These are phyloP conservation scores for Ciborinia camelliae DNA, from an alignment of 2,329 filamentous ascomycete species.

Conservation along the genomic window DNA sequence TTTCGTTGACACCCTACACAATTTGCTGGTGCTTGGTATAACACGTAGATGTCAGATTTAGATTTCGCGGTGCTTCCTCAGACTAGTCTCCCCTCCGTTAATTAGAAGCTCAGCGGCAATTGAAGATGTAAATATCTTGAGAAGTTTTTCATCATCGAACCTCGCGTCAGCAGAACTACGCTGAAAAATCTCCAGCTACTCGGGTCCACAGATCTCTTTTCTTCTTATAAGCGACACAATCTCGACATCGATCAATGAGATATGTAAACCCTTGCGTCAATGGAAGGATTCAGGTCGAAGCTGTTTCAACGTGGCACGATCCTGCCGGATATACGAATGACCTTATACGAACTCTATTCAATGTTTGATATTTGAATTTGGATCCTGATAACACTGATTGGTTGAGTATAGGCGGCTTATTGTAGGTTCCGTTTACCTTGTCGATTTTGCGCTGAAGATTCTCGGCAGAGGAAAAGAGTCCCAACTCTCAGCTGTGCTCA, in stretches of 20 bases:
- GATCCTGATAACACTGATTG: neutral
- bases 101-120: neutral
- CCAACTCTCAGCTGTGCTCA: neutral
- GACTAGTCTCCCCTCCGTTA: neutral
- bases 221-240: neutral
- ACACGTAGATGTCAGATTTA: neutral
- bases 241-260: neutral
- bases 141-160: neutral
- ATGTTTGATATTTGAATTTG: neutral
- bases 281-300: neutral
- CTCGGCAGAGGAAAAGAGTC: neutral
- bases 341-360: neutral
- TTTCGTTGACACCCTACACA: neutral
- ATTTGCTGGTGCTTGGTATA: neutral
- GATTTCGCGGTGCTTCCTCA: neutral
- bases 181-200: slow-evolving; percentile 2
- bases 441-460: neutral
- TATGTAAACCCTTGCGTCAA: neutral
- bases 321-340: neutral
- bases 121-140: neutral
- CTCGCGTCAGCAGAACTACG: neutral
- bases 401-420: neutral
- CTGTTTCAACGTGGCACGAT: neutral
- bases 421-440: neutral
- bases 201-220: neutral